Evolutionary conservation across 139 green algal species (phyloP), one percentile per base, ranked within the genome.

Genomic region (Protoeuglena noctilucae): DNA sequence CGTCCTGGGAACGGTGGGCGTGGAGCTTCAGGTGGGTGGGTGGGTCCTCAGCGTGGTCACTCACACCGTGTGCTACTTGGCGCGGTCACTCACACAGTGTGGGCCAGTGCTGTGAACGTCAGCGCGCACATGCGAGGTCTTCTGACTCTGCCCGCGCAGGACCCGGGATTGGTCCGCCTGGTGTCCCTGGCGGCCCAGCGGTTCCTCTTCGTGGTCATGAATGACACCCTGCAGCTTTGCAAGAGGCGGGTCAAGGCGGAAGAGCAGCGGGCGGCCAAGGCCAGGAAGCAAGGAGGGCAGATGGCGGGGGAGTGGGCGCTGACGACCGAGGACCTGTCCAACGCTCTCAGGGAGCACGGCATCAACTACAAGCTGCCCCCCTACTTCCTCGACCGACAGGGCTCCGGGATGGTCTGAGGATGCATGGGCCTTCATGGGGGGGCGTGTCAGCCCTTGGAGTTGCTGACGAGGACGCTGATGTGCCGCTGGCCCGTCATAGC

Each of bases 161-260:
- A n/a, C n/a, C n/a, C n/a, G n/a, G n/a, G n/a, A n/a, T n/a, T n/a
- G 22, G 39, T 67, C 21, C 48, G 71, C 26, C 40, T 78, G 23
- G 53, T 78, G 23, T 78, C 71, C 1, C 28, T 78, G n/a, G 63
- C 71, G 25, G 71, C 68, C 0, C 68, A 77, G 43, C 58, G 59
- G 16, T 76, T 78, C 40, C 5, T 73, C 0, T 56, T 54, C 2
- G 45, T 30, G 19, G 48, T 73, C 0, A 39, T 65, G 2, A 56
- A 78, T 16, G 71, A 78, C 26, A 54, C 67, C n/a, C 24, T 57
- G 27, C 57, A 68, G 12, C 25, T 60, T 28, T 53, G 68, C 24
- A 61, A 64, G 39, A 50, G 57, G 43, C 51, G 62, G 9, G 34
- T 45, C 45, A 53, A 65, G 51, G 60, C 68, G 2, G 56, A 67